phyloP scores from a whole-genome alignment of 805 yeast species.

The Peterozyma toletana region DNA sequence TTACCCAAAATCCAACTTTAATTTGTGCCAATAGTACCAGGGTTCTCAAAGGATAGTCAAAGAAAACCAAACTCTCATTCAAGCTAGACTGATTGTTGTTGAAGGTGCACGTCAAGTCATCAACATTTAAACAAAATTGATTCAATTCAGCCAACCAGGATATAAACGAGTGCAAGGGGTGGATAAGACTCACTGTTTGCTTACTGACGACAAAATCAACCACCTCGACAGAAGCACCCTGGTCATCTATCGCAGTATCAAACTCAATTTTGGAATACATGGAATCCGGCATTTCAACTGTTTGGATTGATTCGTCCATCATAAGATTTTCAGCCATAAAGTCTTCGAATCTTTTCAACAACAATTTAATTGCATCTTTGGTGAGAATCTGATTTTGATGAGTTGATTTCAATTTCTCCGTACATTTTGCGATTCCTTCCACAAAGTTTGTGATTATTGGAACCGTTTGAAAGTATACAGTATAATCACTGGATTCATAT shows the following conservation, averaged over 20 bases:
- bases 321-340: slow-evolving; percentile 15
- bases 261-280: not conserved
- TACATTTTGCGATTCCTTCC: slow-evolving; percentile 43
- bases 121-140: slow-evolving; percentile 15
- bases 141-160: slow-evolving; percentile 64
- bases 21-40: slow-evolving; percentile 77
- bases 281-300: not conserved
- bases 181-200: slow-evolving; percentile 61
- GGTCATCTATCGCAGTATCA: slow-evolving; percentile 2
- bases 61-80: slow-evolving; percentile 22
- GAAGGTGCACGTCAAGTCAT: slow-evolving; percentile 17
- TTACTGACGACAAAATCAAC: slow-evolving; percentile 35
- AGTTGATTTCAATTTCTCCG: slow-evolving; percentile 17
- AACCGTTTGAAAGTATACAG: slow-evolving; percentile 59
- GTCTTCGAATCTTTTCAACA: slow-evolving; percentile 21
- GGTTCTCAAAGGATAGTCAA: slow-evolving; percentile 74
- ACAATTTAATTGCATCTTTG: slow-evolving; percentile 23
- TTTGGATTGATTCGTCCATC: not conserved
- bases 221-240: slow-evolving; percentile 15
- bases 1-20: slow-evolving; percentile 86
- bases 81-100: slow-evolving; percentile 2
- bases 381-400: slow-evolving; percentile 9
- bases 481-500: slow-evolving; percentile 82
- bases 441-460: slow-evolving; percentile 61
- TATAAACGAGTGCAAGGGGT: slow-evolving; percentile 70